Evolutionary conservation across 1,139 yeast genomes (phyloP), one percentile per base, ranked within the genome.

Genomic region (Candida tetrigidarum): DNA sequence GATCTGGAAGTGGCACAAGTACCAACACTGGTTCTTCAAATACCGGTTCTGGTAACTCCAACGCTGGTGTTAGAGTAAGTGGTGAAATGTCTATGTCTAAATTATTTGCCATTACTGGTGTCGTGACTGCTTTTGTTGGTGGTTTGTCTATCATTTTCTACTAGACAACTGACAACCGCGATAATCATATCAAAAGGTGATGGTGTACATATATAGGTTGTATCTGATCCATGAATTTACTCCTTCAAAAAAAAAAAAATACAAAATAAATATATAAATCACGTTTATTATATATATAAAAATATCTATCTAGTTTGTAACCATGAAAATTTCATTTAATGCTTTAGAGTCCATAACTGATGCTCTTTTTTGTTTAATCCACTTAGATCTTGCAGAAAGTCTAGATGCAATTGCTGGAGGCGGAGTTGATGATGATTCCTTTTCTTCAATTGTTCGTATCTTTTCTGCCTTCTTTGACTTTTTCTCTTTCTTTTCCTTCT

Each of bases 301-400:
- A 19, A 26, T 9, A 7, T 37, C 8, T 11, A 9, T 37, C 44
- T 58, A 74, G 50, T 69, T 77, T 48, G 87, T 73, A 40, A 89
- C 81, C 98, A 92, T 92, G 62, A 92, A 87, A 48, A 92, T 92
- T 64, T 92, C 98, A 56, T 89, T 90, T 50, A 92, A 77, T 19
- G 96, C 91, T 61, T 89, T 84, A 11, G 86, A 78, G 62, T 92
- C 97, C 84, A 86, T 81, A 0, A 92, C 91, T 1, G 97, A 91
- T 6, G 96, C 96, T 57, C 93, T 78, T 62, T 92, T 92, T 60
- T 90, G 96, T 52, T 78, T 84, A 47, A 92, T 91, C 84, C 90
- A 91, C 61, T 81, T 83, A 14, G 96, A 84, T 59, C 98, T 78
- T 2, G 86, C 87, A 0, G 96, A 86, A 42, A 86, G 69, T 59